Percentiles rank a stretch among this genome's conserved stretches.
phyloP scores from a whole-genome alignment of 192 early-diverging fungal genomes.

The Umbelopsis vinacea region DNA sequence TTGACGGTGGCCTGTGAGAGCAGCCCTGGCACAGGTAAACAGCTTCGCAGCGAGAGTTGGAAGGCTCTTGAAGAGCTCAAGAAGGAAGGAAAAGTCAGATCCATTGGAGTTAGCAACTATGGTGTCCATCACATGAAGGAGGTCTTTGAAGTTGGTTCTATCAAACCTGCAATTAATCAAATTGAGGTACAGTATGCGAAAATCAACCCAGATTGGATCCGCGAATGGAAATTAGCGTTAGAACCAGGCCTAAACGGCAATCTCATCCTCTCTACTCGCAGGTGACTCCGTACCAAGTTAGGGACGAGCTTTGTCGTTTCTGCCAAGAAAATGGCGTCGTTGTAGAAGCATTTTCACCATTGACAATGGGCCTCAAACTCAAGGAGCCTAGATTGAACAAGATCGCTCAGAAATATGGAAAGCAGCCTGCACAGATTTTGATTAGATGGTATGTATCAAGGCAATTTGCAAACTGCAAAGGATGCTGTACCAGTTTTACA shows the following conservation, averaged over 20 bases:
- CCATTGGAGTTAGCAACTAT: slow-evolving; percentile 80
- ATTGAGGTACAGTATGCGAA: slow-evolving; percentile 64
- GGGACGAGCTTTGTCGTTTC: slow-evolving; percentile 46
- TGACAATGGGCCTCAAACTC: slow-evolving; percentile 53
- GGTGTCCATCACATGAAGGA: slow-evolving; percentile 61
- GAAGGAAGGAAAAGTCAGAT: slow-evolving; percentile 54
- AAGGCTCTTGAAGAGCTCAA: slow-evolving; percentile 67
- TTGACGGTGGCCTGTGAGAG: background rate
- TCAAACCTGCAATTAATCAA: slow-evolving; percentile 70
- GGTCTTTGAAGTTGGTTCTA: slow-evolving; percentile 57
- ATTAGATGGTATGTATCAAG: slow-evolving; percentile 26
- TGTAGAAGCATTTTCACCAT: slow-evolving; percentile 61
- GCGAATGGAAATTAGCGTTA: background rate
- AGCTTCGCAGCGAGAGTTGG: slow-evolving; percentile 54
- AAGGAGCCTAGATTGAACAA: slow-evolving; percentile 51
- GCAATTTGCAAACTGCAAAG: background rate
- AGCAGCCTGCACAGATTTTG: slow-evolving; percentile 64
- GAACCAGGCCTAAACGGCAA: background rate
- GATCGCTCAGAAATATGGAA: slow-evolving; percentile 56
- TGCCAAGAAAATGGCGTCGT: slow-evolving; percentile 52
- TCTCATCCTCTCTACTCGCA: background rate
- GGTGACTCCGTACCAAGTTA: slow-evolving; percentile 47
- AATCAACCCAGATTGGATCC: slow-evolving; percentile 30
- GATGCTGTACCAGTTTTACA: background rate
- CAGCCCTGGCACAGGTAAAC: slow-evolving; percentile 51